Conservation (phyloP, 2,329 filamentous ascomycete species). For the Penicillium crustosum region DNA sequence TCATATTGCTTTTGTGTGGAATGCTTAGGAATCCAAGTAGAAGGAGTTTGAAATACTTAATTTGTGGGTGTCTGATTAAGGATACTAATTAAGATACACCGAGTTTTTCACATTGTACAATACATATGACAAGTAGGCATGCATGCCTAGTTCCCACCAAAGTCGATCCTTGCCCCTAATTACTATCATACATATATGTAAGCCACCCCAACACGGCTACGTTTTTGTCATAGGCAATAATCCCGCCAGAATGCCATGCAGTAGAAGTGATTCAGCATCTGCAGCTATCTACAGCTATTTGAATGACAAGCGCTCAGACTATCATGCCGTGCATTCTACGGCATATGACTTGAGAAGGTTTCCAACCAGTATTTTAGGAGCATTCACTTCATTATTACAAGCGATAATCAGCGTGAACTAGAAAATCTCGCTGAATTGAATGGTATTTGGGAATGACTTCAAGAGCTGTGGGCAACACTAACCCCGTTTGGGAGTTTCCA, state of each 20-base stretch:
- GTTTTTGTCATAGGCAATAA: not conserved
- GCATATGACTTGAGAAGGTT: not conserved
- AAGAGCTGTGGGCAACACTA: not conserved
- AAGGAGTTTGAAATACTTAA: not conserved
- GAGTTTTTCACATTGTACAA: too few species aligned
- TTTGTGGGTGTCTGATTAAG: not conserved
- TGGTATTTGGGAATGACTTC: too few species aligned
- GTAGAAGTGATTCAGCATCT: not conserved
- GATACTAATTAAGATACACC: too few species aligned
- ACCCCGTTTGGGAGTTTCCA: not conserved
- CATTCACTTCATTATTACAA: not conserved
- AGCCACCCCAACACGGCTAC: too few species aligned
- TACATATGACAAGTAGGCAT: not conserved
- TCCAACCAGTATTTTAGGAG: not conserved
- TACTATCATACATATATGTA: not conserved
- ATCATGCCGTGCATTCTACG: not conserved
- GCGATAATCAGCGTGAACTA: not conserved
- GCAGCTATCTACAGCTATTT: not conserved
- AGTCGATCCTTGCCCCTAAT: not conserved
- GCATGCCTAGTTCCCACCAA: not conserved
- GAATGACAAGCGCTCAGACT: not conserved
- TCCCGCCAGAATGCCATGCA: not conserved
- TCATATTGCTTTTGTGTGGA: not conserved
- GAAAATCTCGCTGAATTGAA: not conserved
- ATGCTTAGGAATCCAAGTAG: not conserved